phyloP scores from a whole-genome alignment of 371 early-diverging fungal genomes.

The Syncephalastrum contaminatum region DNA sequence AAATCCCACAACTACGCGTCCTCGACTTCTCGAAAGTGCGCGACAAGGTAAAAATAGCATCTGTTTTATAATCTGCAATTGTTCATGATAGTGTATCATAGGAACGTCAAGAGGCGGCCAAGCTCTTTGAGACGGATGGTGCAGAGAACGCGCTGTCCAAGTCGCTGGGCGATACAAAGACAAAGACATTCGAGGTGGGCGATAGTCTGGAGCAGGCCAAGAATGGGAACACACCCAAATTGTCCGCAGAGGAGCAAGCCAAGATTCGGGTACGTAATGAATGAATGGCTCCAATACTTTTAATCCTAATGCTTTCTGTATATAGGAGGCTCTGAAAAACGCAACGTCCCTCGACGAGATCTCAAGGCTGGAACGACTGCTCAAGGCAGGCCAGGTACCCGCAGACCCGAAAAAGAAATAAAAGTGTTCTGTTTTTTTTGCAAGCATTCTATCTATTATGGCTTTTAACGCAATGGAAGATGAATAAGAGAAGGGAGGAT shows the following conservation, averaged over 20 bases:
- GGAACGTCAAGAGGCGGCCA: conserved; percentile 77
- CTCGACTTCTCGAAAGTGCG: conserved; percentile 82
- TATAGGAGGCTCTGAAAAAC: conserved; percentile 66
- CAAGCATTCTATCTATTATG: too few relatives aligned
- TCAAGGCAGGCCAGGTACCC: conserved; percentile 65
- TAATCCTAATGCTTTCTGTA: background rate
- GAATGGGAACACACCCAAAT: conserved; percentile 37
- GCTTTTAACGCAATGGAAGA: too few relatives aligned
- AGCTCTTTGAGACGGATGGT: conserved; percentile 68
- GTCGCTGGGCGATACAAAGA: conserved; percentile 57
- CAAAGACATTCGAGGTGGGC: conserved; percentile 75
- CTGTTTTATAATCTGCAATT: too few relatives aligned
- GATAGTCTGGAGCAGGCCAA: conserved; percentile 61
- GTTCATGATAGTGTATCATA: conserved; percentile 20
- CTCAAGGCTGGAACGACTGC: conserved; percentile 64
- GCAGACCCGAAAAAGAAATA: too few relatives aligned
- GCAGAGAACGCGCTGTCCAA: conserved; percentile 61
- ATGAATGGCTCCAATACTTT: background rate
- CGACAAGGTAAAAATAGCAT: conserved; percentile 61
- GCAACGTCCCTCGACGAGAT: conserved; percentile 83
- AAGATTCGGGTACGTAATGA: conserved; percentile 48
- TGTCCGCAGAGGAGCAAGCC: conserved; percentile 58
- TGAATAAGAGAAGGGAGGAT: too few relatives aligned
- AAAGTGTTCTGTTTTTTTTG: too few relatives aligned
- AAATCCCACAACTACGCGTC: conserved; percentile 74